These are phyloP conservation scores for Pycnococcus provasolii DNA, from an alignment of 139 green algal species.

Conservation along the genomic window DNA sequence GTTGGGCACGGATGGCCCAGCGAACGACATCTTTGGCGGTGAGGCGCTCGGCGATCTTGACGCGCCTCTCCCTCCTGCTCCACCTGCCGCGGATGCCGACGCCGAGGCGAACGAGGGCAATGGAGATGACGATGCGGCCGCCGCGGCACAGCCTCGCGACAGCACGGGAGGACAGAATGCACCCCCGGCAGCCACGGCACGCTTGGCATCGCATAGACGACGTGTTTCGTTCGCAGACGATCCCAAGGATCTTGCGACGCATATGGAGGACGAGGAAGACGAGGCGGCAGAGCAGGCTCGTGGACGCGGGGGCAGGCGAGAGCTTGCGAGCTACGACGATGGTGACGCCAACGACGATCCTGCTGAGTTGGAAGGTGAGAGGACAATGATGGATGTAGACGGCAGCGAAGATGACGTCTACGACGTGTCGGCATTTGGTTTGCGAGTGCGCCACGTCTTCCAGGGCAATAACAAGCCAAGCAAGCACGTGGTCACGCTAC, in stretches of 20 bases:
- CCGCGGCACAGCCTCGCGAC: background rate
- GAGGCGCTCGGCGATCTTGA: no score
- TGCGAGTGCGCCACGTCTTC: no score
- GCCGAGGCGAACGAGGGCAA: conserved; percentile 26
- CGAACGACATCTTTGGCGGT: conserved; percentile 5
- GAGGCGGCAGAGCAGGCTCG: conserved; percentile 36
- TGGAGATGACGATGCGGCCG: conserved; percentile 18
- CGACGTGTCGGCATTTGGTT: conserved; percentile 1
- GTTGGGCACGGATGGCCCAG: conserved; percentile 7
- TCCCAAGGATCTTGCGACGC: conserved; percentile 14
- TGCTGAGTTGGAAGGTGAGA: conserved; percentile 7
- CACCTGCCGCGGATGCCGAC: background rate
- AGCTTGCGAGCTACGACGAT: conserved; percentile 3
- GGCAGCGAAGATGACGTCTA: conserved; percentile 10
- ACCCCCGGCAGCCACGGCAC: background rate
- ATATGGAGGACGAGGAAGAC: conserved; percentile 58
- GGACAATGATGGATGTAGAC: conserved; percentile 15
- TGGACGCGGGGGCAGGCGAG: conserved; percentile 23
- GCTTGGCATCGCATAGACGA: background rate
- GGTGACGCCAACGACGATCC: background rate
- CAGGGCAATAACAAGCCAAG: no score
- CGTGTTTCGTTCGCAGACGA: background rate
- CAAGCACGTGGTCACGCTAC: no score
- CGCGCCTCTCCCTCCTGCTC: no score
- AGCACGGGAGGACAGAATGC: conserved; percentile 7